phyloP scores from a whole-genome alignment of 2,329 filamentous ascomycete genomes.

The Westerdykella aurantiaca region DNA sequence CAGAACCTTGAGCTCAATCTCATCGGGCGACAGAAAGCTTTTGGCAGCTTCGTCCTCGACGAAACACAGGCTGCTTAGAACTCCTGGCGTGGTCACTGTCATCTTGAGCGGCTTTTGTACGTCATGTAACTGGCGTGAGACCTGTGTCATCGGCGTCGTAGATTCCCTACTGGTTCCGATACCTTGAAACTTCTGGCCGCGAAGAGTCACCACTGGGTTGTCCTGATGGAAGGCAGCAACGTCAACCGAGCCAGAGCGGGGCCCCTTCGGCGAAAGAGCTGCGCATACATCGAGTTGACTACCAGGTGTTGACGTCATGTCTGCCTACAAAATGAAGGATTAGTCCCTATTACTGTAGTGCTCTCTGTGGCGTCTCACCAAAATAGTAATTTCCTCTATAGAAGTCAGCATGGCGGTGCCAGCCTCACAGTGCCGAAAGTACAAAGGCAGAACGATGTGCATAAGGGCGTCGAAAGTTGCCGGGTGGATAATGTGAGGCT shows the following conservation, averaged over 20 bases:
- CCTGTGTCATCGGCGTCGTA: not conserved
- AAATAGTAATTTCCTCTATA: not conserved
- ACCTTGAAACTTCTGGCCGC: not conserved
- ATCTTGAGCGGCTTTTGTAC: conserved; percentile 9
- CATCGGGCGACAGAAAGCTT: conserved; percentile 4
- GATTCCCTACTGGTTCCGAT: not conserved
- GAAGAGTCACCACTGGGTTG: not conserved
- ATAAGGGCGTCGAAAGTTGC: conserved; percentile 2
- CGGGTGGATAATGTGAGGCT: not conserved
- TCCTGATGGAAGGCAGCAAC: not conserved
- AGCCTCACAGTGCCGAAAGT: not conserved
- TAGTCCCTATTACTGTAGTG: too few relatives aligned
- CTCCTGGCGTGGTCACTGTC: conserved; percentile 8
- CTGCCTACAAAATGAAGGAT: too few relatives aligned
- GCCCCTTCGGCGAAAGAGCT: not conserved
- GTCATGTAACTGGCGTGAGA: not conserved
- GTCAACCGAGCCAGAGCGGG: not conserved
- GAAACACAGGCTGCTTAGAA: conserved; percentile 14
- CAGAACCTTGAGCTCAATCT: conserved; percentile 15
- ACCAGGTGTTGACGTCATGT: not conserved
- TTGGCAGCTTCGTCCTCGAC: not conserved
- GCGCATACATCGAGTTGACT: not conserved
- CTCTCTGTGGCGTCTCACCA: too few relatives aligned
- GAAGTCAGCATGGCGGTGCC: not conserved
- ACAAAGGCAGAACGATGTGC: not conserved